phyloP scores from a whole-genome alignment of 2,329 filamentous ascomycete genomes.

The Fusarium sp. region DNA sequence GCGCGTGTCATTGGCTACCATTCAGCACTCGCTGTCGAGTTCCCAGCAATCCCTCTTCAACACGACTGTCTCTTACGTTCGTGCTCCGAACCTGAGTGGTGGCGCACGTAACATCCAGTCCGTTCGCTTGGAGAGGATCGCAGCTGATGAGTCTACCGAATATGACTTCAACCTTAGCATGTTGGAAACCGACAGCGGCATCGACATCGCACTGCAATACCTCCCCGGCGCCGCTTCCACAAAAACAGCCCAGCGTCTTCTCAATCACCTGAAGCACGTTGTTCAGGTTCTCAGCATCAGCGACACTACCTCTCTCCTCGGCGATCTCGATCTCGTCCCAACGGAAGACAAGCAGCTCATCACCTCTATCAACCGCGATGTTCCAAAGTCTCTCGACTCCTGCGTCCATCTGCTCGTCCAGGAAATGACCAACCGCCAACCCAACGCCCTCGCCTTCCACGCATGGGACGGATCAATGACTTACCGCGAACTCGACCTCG shows the following conservation, averaged over 20 bases:
- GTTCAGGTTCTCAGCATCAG: background rate
- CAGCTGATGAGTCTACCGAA: background rate
- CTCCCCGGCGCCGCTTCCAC: background rate
- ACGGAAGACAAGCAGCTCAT: background rate
- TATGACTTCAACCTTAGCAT: conserved; percentile 2
- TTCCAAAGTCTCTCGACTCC: background rate
- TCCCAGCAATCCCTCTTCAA: background rate
- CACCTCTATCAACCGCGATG: background rate
- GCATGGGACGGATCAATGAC: background rate
- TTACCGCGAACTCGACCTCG: background rate
- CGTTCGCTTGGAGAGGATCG: background rate
- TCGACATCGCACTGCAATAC: background rate
- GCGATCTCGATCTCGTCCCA: background rate
- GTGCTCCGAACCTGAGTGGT: background rate
- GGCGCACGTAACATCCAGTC: background rate
- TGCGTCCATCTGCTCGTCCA: background rate
- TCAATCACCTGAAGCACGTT: background rate
- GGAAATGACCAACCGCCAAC: background rate
- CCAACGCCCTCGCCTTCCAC: background rate
- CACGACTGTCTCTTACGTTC: background rate
- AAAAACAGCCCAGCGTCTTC: background rate
- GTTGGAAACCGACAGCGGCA: background rate
- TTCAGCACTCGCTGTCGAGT: background rate
- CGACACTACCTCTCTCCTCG: background rate
- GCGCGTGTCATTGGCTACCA: background rate